A percentile compares a stretch with the other conserved stretches of the same genome.
Conservation (phyloP, 1,284 basidiomycete genomes). For the Trichosporon faecale region DNA sequence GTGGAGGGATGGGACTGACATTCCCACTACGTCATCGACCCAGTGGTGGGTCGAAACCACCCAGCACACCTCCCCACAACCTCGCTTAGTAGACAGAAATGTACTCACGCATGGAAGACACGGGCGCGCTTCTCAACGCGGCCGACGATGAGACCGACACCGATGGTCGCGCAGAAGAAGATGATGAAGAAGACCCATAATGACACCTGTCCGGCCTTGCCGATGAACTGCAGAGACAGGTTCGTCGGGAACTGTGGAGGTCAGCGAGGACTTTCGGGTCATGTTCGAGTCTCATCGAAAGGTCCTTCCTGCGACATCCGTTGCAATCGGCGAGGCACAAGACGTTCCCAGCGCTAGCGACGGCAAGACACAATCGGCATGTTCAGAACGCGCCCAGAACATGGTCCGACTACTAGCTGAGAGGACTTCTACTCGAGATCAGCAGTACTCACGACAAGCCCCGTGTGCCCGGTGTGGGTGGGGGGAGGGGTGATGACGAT, state of each 20-base stretch:
- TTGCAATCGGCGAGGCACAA: too few relatives aligned
- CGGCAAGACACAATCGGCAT: neutral
- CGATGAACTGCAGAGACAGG: constrained; percentile 8
- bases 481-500: constrained; percentile 10
- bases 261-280: neutral
- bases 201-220: constrained; percentile 18
- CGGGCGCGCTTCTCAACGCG: constrained; percentile 40
- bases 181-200: constrained; percentile 44
- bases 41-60: neutral
- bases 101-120: constrained; percentile 45
- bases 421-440: neutral
- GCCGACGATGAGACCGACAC: constrained; percentile 32
- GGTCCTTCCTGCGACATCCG: neutral
- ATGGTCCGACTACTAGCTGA: too few relatives aligned
- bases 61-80: too few relatives aligned
- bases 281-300: neutral
- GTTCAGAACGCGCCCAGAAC: neutral
- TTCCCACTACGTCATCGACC: constrained; percentile 9
- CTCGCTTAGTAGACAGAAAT: neutral
- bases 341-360: too few relatives aligned
- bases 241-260: constrained; percentile 3
- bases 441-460: constrained; percentile 4
- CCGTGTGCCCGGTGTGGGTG: constrained; percentile 10
- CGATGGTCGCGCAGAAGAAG: constrained; percentile 38
- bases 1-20: neutral